Base-by-base conservation (phyloP, 2,329 filamentous ascomycete genomes). In the Penicillium decumbens region DNA sequence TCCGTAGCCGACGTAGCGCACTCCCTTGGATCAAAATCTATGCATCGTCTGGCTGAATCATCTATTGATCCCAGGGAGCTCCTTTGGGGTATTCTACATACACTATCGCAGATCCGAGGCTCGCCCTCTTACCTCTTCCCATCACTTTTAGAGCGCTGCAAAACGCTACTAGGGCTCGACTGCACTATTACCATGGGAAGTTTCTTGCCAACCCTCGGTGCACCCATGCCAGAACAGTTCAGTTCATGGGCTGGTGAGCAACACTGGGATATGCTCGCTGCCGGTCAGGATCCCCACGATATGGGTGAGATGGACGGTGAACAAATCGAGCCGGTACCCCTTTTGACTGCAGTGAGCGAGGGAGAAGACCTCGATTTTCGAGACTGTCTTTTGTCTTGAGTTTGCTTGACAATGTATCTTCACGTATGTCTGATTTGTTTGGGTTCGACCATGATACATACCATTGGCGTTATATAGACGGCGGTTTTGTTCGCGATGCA, bases 21-120 rank as follows among this genome's bases (percentile, higher is more conserved):
- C 7, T 69, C 66, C 2, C 60, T 69, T 4, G 59, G 57, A 7
- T 43, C 62, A 3, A 64, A 65, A 47, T 50, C 60, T 28, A 50
- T 63, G 6, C 57, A 62, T 35, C 58, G 58, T 6, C 57, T 68
- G 7, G 57, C 65, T n/a, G 62, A 68, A 33, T 62, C 61, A 5
- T 56, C 61, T 4, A 47, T 67, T 47, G 64, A 69, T 30, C 63
- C 65, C 9, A 64, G 64, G 20, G 63, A 72, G 37, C 60, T 72
- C 12, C 62, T 72, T 20, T 71, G 69, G 66, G 68, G 67, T 6
- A 68, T 72, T n/a, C 56, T 71, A 13, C 65, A 62, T 40, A 68
- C 65, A 2, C 59, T 71, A 3, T 67, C 65, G 20, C 65, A 66
- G 18, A 72, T 70, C 39, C 66, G 68, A n/a, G 68, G 68, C 24